Percentiles rank a stretch among this genome's conserved stretches.
Conservation (phyloP, 495 filamentous ascomycete species). For the Emericellopsis terricola region DNA sequence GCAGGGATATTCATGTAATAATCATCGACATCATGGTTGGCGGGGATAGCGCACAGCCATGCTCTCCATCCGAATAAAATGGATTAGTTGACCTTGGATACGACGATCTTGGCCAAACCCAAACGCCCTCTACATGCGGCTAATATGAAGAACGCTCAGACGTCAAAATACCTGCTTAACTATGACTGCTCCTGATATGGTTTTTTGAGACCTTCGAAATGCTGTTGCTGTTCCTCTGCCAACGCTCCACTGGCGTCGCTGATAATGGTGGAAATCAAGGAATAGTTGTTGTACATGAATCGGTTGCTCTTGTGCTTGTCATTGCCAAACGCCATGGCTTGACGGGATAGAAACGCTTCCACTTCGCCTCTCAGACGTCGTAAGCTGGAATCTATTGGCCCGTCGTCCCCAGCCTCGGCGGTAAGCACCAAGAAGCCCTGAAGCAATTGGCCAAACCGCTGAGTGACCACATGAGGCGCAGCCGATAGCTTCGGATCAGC, state of each 20-base stretch:
- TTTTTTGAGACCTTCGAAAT: constrained; percentile 43
- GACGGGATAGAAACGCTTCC: constrained; percentile 55
- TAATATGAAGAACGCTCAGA: no score
- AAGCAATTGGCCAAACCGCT: constrained; percentile 79
- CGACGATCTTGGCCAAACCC: no score
- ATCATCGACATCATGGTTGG: not conserved
- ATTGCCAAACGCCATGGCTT: constrained; percentile 39
- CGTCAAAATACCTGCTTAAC: no score
- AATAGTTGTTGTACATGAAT: constrained; percentile 90
- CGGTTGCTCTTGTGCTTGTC: constrained; percentile 67
- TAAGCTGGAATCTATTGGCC: constrained; percentile 71
- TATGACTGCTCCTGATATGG: constrained; percentile 23
- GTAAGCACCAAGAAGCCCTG: constrained; percentile 70
- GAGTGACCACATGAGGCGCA: constrained; percentile 79
- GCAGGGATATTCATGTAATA: constrained; percentile 5
- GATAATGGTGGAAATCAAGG: constrained; percentile 77
- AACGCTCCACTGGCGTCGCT: constrained; percentile 67
- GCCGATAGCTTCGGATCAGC: constrained; percentile 51
- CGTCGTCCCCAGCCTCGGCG: constrained; percentile 77
- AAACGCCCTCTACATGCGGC: no score
- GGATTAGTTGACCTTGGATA: no score
- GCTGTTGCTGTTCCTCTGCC: constrained; percentile 51
- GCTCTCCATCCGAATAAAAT: no score
- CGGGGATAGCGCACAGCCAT: no score
- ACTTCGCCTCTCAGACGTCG: constrained; percentile 57